Percentiles rank a stretch among this genome's conserved stretches.
Conservation (phyloP, 257 asterid species). For the Apocynum venetum region DNA sequence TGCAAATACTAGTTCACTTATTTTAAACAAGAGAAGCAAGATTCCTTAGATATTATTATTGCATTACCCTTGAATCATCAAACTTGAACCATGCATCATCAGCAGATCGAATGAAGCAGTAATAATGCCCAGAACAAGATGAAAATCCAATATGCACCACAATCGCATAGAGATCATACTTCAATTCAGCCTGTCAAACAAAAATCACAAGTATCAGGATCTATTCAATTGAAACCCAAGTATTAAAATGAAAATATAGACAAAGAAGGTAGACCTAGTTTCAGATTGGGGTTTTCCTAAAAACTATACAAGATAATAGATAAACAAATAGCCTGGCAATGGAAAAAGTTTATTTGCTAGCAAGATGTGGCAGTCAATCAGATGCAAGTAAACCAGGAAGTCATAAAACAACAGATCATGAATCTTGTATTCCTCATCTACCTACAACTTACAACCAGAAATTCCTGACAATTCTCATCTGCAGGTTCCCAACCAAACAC, state of each 20-base stretch:
- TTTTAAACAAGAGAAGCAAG: neutral
- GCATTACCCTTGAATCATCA: slow-evolving; percentile 74
- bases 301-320: neutral
- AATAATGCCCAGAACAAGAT: slow-evolving; percentile 82
- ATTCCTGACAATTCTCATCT: neutral
- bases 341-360: neutral
- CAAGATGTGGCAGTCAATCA: neutral
- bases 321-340: neutral
- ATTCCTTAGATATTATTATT: neutral
- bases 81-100: slow-evolving; percentile 69
- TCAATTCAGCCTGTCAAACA: slow-evolving; percentile 52
- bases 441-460: neutral
- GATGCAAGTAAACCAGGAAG: neutral
- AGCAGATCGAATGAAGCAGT: slow-evolving; percentile 64
- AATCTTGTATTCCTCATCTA: neutral
- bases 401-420: neutral
- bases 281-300: neutral
- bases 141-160: slow-evolving; percentile 78
- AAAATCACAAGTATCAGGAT: neutral
- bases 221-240: neutral
- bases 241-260: neutral
- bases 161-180: slow-evolving; percentile 69
- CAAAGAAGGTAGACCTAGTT: neutral
- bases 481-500: neutral
- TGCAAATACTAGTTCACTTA: neutral